A percentile compares a stretch with the other conserved stretches of the same genome.
These are phyloP conservation scores for Heliamphora ciliata DNA, from an alignment of 179 eudicot genomes.

Conservation along the genomic window DNA sequence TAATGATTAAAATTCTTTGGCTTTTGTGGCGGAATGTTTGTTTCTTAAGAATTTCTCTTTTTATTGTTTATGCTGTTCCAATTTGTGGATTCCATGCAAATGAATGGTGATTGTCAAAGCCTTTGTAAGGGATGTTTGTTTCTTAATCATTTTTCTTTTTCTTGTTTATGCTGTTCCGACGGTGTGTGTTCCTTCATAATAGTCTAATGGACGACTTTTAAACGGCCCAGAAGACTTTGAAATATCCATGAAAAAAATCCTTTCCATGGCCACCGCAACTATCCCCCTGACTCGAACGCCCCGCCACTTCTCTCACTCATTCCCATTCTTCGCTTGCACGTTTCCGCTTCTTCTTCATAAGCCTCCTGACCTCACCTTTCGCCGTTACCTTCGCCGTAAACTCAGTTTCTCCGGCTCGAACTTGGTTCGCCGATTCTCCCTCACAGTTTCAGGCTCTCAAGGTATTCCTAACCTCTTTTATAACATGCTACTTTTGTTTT, in stretches of 20 bases:
- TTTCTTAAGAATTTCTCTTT: no score
- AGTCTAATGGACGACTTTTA: no score
- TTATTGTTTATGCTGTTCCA: no score
- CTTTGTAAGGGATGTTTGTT: no score
- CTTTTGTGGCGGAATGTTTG: no score
- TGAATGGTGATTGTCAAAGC: no score
- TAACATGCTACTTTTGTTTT: neutral
- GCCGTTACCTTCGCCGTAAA: neutral
- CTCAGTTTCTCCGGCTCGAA: neutral
- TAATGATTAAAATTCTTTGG: no score
- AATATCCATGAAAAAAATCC: neutral
- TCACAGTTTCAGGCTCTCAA: conserved; percentile 10
- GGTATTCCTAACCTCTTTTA: neutral
- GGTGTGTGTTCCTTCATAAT: no score
- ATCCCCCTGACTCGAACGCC: conserved; percentile 8
- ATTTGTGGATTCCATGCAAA: no score
- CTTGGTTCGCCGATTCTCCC: conserved; percentile 12
- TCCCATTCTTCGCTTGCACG: neutral
- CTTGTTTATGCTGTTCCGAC: no score
- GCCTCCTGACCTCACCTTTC: neutral
- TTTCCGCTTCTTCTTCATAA: neutral
- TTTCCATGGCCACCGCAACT: conserved; percentile 15
- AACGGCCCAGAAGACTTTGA: neutral
- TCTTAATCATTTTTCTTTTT: no score
- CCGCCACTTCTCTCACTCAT: conserved; percentile 8